Conservation (phyloP, 192 early-diverging fungal genomes). For the Jimgerdemannia flammicorona region DNA sequence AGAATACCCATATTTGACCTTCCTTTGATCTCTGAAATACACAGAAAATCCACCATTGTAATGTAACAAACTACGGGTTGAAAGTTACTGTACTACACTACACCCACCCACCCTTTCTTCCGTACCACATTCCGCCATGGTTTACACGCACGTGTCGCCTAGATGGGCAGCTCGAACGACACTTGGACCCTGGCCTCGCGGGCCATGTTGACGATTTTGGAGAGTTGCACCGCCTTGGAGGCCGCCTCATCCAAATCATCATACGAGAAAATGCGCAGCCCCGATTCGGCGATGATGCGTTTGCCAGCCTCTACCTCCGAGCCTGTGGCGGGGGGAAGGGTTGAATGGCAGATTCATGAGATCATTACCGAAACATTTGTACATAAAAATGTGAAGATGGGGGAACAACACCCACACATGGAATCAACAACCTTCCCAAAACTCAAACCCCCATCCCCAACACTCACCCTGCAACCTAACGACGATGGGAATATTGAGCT, state of each 20-base stretch:
- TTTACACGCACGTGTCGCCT: slow-evolving; percentile 2
- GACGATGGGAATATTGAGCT: slow-evolving; percentile 91
- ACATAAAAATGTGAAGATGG: too few relatives aligned
- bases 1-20: too few relatives aligned
- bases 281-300: slow-evolving; percentile 72
- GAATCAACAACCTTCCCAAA: slow-evolving; percentile 17
- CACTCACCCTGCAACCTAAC: slow-evolving; percentile 89
- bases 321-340: background rate
- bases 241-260: slow-evolving; percentile 98
- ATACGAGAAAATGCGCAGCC: slow-evolving; percentile 86
- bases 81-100: too few relatives aligned
- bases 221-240: slow-evolving; percentile 77
- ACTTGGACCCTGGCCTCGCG: slow-evolving; percentile 72
- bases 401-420: background rate
- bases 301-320: slow-evolving; percentile 69
- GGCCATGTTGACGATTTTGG: slow-evolving; percentile 77
- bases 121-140: background rate
- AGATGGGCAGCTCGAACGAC: slow-evolving; percentile 56
- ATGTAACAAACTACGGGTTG: too few relatives aligned
- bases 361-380: background rate
- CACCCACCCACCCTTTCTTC: background rate
- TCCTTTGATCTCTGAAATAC: too few relatives aligned
- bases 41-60: too few relatives aligned
- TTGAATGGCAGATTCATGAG: background rate
- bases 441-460: slow-evolving; percentile 38